Base-by-base conservation (phyloP, 1,139 yeast genomes). In the Saccharomycopsis crataegensis region DNA sequence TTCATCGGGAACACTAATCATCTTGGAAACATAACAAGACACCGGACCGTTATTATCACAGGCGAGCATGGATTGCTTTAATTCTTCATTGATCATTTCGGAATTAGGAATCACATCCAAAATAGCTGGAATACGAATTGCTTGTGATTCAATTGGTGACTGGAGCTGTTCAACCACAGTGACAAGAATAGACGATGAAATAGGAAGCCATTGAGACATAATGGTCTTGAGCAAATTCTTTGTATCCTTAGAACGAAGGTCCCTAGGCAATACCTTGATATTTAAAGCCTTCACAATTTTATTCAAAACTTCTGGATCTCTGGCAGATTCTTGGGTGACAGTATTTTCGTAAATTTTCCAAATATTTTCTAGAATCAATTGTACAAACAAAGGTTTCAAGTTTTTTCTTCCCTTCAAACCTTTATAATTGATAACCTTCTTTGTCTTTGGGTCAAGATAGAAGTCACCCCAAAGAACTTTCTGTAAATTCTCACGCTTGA, bases 401-500 rank as follows among this genome's bases (percentile, higher is more conserved):
- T 70, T 65, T 28, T 70, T 62, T 58, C 76, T 68, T 28, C 74
- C 82, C 60, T 76, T 78, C 55, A 71, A 61, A 17, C 79, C 76
- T 61, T 79, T 82, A 14, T 78, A 79, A 22, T 80, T 80, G 32
- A 86, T 69, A 44, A 94, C 86, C 63, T 84, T 86, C 64, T 91
- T 93, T 22, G 91, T 83, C 67, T 91, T 93, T 67, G 95, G 86
- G 65, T 93, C 99, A 63, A 89, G 75, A 65, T 81, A 89, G 66
- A 72, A 93, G 64, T 93, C 96, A 36, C 99, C 99, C 99, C 99
- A 94, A 3, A 94, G 72, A n/a, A 93, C 90, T 63, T 87, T 87
- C 58, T 86, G 82, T 48, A 94, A 75, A 55, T 82, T 89, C 38
- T 80, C 79, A 58, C 90, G 82, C 59, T 89, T 86, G 61, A 93